Evolutionary conservation across 108 stramenopile genomes (phyloP), one percentile per base, ranked within the genome.

Genomic region (Cyclostephanos tholiformis): DNA sequence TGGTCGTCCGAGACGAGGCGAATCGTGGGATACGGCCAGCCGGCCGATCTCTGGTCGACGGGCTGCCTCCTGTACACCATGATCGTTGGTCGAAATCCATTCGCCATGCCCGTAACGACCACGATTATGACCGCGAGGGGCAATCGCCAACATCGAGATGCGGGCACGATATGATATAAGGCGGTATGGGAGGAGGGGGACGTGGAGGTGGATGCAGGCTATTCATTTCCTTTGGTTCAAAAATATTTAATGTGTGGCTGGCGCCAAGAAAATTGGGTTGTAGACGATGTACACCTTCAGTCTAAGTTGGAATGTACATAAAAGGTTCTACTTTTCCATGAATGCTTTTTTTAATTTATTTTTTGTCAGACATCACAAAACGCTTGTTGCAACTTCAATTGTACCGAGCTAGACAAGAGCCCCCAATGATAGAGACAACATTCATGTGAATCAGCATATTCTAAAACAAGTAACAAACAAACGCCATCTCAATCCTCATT

Each of bases 51-150:
- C 0, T 74, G 73, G 73, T 56, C 73, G 17, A 48, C 56, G 6
- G 73, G 73, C 4, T 74, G 73, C 55, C 52, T 74, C 10, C 73
- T 74, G 11, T 74, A 74, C 46, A 74, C 63, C 1, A 65, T 74
- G 73, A 74, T 74, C 5, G 73, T 58, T 13, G 73, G 73, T 27
- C 64, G 56, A 1, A 65, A 65, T 65, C 73, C 73, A 16, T 74
- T 74, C 53, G 55, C 73, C 27, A 14, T 57, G 32, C 64, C 73
- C 3, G 16, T 17, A 32, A 32, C 8, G 27, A 32, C 56, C 6
- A 30, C 19, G 17, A 4, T 2, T 9, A 70, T 11, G 48, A 4
- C 39, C 16, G 35, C 49, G 14, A 39, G 27, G 10, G 51, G 39
- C 35, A 39, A 12, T 9, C 1, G 13, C 16, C 16, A 4, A 16